A percentile compares a stretch with the other conserved stretches of the same genome.
Evolutionary conservation across 352 stramenopile species (phyloP).

Genomic region (Pythium coloratum): DNA sequence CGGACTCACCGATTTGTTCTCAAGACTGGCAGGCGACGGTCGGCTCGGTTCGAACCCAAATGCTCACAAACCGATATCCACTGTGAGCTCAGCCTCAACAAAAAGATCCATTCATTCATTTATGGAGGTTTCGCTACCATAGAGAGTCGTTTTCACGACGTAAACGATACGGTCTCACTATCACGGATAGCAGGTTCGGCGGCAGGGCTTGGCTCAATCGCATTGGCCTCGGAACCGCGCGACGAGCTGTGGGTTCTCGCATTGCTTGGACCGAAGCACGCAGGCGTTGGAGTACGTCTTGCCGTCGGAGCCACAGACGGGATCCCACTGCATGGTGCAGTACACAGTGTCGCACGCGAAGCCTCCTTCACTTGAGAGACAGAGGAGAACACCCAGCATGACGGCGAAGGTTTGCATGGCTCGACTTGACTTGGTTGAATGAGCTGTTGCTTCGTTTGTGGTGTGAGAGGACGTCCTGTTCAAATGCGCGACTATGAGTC

Average conservation of each 20-base stretch:
- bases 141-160: too few species aligned
- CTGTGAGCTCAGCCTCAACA: too few species aligned
- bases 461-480: too few species aligned
- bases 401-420: not conserved
- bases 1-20: not conserved
- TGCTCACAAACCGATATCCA: not conserved
- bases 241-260: slow-evolving; percentile 6
- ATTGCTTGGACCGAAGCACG: slow-evolving; percentile 17
- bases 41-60: not conserved
- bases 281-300: slow-evolving; percentile 40
- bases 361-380: not conserved
- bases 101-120: too few species aligned
- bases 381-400: not conserved
- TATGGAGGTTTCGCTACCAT: too few species aligned
- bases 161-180: not conserved
- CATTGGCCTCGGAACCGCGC: not conserved
- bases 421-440: not conserved
- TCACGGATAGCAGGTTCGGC: not conserved
- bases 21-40: not conserved
- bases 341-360: slow-evolving; percentile 7
- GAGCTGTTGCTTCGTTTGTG: too few species aligned
- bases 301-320: slow-evolving; percentile 34
- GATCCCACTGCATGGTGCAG: slow-evolving; percentile 34
- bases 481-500: not conserved
- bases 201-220: too few species aligned